A percentile compares a stretch with the other conserved stretches of the same genome.
Evolutionary conservation across 306 rosid species (phyloP).

Genomic region (Cicer yamashitae): DNA sequence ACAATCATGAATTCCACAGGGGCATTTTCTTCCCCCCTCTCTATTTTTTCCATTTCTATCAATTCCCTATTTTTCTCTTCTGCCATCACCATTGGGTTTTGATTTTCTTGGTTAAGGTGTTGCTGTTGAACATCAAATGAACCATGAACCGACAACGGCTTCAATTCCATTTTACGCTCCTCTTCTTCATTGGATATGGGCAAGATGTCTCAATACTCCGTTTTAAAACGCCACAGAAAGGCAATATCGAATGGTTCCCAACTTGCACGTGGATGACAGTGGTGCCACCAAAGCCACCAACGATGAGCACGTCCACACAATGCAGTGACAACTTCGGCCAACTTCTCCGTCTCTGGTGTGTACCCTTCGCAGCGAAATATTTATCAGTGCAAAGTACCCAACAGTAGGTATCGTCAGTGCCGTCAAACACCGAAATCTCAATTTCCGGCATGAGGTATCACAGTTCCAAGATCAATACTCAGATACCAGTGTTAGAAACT

Average conservation of each 20-base stretch:
- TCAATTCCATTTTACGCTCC: neutral
- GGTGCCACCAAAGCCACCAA: constrained; percentile 9
- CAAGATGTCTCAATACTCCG: neutral
- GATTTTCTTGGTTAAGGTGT: too few relatives aligned
- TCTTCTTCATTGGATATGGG: neutral
- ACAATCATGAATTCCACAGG: too few relatives aligned
- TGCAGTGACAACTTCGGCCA: neutral
- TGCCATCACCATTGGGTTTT: too few relatives aligned
- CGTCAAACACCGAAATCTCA: neutral
- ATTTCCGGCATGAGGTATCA: neutral
- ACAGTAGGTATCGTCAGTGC: neutral
- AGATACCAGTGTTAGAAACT: neutral
- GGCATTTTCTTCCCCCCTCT: too few relatives aligned
- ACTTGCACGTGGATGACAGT: neutral
- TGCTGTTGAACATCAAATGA: too few relatives aligned
- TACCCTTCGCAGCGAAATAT: neutral
- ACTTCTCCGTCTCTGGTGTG: neutral
- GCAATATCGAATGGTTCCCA: neutral
- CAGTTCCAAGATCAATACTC: neutral
- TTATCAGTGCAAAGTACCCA: constrained; percentile 1
- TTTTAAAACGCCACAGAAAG: neutral
- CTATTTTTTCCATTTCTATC: too few relatives aligned
- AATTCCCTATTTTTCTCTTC: too few relatives aligned
- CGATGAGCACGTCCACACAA: neutral
- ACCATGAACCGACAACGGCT: too few relatives aligned